phyloP scores from a whole-genome alignment of 306 rosid genomes.

The Castanea crenata region DNA sequence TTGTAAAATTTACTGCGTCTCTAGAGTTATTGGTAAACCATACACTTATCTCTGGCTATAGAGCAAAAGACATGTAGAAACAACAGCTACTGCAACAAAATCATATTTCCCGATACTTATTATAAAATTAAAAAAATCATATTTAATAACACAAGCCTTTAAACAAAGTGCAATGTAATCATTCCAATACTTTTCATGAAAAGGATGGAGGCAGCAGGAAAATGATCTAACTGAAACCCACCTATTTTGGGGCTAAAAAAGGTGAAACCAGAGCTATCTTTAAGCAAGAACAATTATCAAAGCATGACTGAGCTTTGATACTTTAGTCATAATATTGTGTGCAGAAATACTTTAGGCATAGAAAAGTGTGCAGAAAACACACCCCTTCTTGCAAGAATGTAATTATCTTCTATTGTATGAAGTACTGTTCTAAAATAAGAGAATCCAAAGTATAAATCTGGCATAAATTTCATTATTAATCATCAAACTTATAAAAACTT shows the following conservation, averaged over 20 bases:
- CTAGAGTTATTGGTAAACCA: neutral
- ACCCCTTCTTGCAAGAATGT: too few species aligned
- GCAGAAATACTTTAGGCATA: neutral
- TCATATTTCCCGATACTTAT: neutral
- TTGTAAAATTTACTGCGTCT: too few species aligned
- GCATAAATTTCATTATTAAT: slow-evolving; percentile 5
- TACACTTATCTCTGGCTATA: neutral
- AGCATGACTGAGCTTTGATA: neutral
- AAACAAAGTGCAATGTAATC: neutral
- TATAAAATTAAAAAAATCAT: too few species aligned
- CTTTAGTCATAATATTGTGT: neutral
- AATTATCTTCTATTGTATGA: neutral
- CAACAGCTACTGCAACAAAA: neutral
- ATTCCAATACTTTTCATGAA: neutral
- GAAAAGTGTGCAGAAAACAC: too few species aligned
- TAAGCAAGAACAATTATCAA: neutral
- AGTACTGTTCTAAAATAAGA: neutral
- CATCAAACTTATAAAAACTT: neutral
- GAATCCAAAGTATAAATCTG: neutral
- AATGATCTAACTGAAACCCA: neutral
- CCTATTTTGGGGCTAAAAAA: neutral
- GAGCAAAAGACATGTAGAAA: neutral
- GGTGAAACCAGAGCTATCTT: neutral
- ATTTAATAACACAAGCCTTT: neutral
- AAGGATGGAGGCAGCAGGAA: too few species aligned